Evolutionary conservation across 306 rosid species (phyloP).

Genomic region (Ochetophila trinervis): DNA sequence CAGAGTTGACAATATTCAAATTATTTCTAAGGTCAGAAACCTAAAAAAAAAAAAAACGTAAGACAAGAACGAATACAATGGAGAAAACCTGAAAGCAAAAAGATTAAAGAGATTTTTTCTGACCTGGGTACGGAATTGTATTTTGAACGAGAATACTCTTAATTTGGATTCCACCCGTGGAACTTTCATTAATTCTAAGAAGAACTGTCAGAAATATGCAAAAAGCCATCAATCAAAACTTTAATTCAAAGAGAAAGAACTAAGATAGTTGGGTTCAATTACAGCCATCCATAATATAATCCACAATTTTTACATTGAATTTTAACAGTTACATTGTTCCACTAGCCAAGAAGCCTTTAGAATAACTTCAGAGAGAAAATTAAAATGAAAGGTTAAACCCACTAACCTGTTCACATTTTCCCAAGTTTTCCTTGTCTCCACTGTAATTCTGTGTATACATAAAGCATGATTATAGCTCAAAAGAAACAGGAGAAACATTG

Average conservation of each 20-base stretch:
- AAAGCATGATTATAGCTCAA: conserved; percentile 29
- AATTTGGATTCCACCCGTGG: conserved; percentile 90
- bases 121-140: conserved; percentile 81
- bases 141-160: conserved; percentile 85
- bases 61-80: conserved; percentile 20
- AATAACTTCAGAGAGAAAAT: background rate
- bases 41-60: conserved; percentile 46
- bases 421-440: conserved; percentile 84
- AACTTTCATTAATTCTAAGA: conserved; percentile 84
- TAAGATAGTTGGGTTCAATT: background rate
- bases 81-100: conserved; percentile 20
- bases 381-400: conserved; percentile 7
- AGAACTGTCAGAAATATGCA: conserved; percentile 54
- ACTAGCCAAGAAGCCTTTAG: conserved; percentile 9
- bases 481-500: conserved; percentile 21
- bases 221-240: conserved; percentile 31
- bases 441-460: conserved; percentile 57
- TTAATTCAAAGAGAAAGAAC: background rate
- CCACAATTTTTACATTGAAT: conserved; percentile 6
- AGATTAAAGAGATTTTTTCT: conserved; percentile 28
- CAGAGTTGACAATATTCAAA: conserved; percentile 68
- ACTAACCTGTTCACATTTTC: conserved; percentile 87
- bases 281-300: background rate
- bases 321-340: conserved; percentile 3
- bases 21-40: conserved; percentile 75